Evolutionary conservation across 345 rosid genomes (phyloP).

Genomic region (Salix suchowensis): DNA sequence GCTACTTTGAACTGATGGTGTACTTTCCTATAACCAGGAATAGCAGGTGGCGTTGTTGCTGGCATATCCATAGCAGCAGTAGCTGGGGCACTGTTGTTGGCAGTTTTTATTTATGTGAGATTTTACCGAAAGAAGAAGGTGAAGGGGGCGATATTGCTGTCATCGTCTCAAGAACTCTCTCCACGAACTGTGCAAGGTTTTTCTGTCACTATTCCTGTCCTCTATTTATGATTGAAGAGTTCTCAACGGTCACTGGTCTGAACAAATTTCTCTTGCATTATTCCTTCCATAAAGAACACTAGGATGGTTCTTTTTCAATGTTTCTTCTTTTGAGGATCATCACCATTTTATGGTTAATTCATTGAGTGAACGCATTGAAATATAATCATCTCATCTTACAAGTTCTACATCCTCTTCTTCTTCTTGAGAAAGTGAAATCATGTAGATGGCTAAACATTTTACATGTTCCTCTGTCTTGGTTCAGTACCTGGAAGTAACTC

Average conservation of each 20-base stretch:
- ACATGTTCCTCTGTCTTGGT: constrained; percentile 14
- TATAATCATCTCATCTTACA: neutral
- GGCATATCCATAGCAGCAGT: constrained; percentile 56
- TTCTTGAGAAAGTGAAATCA: constrained; percentile 5
- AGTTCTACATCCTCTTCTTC: neutral
- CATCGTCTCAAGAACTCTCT: constrained; percentile 35
- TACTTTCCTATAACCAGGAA: constrained; percentile 44
- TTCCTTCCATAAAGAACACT: neutral
- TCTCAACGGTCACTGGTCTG: neutral
- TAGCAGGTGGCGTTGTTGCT: constrained; percentile 54
- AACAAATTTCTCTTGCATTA: neutral
- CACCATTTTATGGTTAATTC: neutral
- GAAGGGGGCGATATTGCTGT: constrained; percentile 34
- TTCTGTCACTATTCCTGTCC: neutral
- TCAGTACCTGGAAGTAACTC: constrained; percentile 28
- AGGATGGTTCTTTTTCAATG: neutral
- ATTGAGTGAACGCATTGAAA: neutral
- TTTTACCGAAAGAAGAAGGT: constrained; percentile 48
- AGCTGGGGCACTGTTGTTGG: constrained; percentile 37
- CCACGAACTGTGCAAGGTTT: constrained; percentile 37
- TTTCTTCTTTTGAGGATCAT: neutral
- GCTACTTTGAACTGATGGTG: constrained; percentile 20
- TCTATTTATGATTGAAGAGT: neutral
- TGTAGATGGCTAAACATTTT: neutral
- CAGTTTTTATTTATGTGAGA: constrained; percentile 33